Conservation (phyloP, 495 filamentous ascomycete genomes). For the Pseudevernia furfuracea region DNA sequence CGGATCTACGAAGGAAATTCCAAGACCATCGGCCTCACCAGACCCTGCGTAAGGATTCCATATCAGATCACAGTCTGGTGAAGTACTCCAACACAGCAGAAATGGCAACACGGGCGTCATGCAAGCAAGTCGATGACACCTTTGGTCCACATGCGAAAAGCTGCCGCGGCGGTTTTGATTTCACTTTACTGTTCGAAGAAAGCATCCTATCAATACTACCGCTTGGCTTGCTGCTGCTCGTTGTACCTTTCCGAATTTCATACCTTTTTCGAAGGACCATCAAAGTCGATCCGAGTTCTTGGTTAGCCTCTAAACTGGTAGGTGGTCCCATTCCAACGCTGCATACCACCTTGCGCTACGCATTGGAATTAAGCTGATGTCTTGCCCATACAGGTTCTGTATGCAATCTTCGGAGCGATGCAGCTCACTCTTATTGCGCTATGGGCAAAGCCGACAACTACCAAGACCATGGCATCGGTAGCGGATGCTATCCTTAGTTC, state of each 20-base stretch:
- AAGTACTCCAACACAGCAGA: neutral
- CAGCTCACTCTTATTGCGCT: conserved; percentile 43
- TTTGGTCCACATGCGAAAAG: conserved; percentile 37
- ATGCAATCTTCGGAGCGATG: conserved; percentile 35
- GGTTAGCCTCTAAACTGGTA: conserved; percentile 42
- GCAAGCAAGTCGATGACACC: conserved; percentile 34
- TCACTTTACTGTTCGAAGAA: conserved; percentile 54
- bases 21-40: neutral
- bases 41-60: neutral
- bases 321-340: conserved; percentile 15
- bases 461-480: conserved; percentile 39
- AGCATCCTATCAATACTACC: conserved; percentile 46
- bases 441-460: conserved; percentile 37
- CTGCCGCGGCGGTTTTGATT: conserved; percentile 51
- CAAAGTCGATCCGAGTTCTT: conserved; percentile 40
- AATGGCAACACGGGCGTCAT: conserved; percentile 2
- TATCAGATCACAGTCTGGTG: neutral
- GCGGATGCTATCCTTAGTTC: conserved; percentile 41
- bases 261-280: conserved; percentile 37
- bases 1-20: neutral
- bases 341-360: neutral
- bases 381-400: conserved; percentile 31
- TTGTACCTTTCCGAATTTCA: conserved; percentile 40
- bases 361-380: conserved; percentile 1
- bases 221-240: conserved; percentile 37